These are phyloP conservation scores for Diaporthe nobilis DNA, from an alignment of 2,329 filamentous ascomycete species.

Conservation along the genomic window DNA sequence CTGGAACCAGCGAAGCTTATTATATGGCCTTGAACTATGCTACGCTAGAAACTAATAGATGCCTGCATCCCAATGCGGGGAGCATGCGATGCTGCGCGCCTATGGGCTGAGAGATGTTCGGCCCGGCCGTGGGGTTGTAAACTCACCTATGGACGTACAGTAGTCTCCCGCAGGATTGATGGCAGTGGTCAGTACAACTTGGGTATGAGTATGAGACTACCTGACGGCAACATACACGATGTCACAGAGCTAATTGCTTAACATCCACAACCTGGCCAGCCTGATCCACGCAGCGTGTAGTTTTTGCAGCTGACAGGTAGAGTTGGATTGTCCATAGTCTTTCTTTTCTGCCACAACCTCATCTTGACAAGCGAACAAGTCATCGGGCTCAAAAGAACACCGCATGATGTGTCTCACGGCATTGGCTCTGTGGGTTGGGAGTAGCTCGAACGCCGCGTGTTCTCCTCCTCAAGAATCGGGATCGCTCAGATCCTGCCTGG, in stretches of 20 bases:
- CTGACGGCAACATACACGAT: not conserved
- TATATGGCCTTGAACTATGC: constrained; percentile 21
- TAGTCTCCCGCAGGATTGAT: constrained; percentile 16
- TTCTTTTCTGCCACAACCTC: not conserved
- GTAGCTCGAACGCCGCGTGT: not conserved
- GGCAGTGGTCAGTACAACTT: not conserved
- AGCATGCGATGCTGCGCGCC: constrained; percentile 19
- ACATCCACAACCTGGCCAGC: not conserved
- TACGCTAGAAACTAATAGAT: constrained; percentile 6
- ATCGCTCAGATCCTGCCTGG: not conserved
- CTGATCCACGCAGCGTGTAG: not conserved
- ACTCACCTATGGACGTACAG: not conserved
- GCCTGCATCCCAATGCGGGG: constrained; percentile 23
- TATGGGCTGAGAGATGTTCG: constrained; percentile 11
- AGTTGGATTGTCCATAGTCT: not conserved
- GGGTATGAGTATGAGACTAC: not conserved
- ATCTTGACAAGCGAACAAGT: not conserved
- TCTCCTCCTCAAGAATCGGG: not conserved
- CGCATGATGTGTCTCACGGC: not conserved
- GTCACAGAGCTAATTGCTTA: not conserved
- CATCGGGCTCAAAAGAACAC: not conserved
- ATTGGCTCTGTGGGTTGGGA: not conserved
- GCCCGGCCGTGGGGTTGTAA: constrained; percentile 9
- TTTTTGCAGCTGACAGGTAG: not conserved
- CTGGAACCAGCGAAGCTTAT: constrained; percentile 19